These are phyloP conservation scores for Solanum medicagineum DNA, from an alignment of 257 asterid genomes.

Conservation along the genomic window DNA sequence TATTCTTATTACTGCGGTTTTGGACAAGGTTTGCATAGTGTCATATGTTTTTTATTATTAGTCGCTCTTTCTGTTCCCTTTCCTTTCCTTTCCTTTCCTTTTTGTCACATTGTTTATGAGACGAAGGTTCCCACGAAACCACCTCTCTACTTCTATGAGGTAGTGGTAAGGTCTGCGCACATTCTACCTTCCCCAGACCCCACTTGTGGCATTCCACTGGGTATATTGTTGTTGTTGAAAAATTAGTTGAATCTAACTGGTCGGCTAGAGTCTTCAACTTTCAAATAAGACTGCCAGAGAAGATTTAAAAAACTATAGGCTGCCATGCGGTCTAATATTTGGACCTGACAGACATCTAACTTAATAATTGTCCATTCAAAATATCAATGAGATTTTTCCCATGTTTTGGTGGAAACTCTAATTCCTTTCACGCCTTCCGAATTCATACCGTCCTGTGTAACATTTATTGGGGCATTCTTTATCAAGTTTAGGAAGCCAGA, in stretches of 20 bases:
- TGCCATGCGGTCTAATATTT: background rate
- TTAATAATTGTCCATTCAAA: background rate
- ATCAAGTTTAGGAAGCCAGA: background rate
- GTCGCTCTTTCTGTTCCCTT: no score
- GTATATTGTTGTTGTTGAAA: no score
- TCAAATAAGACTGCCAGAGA: background rate
- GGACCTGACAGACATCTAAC: background rate
- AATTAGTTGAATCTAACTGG: background rate
- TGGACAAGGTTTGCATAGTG: background rate
- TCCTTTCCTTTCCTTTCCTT: no score
- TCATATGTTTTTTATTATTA: no score
- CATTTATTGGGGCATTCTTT: background rate
- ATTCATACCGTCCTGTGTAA: background rate
- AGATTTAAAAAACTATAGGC: background rate
- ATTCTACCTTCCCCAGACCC: no score
- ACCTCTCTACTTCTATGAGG: no score
- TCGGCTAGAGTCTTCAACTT: background rate
- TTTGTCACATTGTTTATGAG: no score
- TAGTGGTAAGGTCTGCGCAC: no score
- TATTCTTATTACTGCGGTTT: background rate
- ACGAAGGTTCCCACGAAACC: no score
- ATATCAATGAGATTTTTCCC: background rate
- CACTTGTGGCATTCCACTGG: no score
- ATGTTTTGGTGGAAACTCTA: background rate
- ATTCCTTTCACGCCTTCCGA: background rate